Evolutionary conservation across 2,329 filamentous ascomycete genomes (phyloP), one percentile per base, ranked within the genome.

Genomic region (Pseudomassariella vexata): DNA sequence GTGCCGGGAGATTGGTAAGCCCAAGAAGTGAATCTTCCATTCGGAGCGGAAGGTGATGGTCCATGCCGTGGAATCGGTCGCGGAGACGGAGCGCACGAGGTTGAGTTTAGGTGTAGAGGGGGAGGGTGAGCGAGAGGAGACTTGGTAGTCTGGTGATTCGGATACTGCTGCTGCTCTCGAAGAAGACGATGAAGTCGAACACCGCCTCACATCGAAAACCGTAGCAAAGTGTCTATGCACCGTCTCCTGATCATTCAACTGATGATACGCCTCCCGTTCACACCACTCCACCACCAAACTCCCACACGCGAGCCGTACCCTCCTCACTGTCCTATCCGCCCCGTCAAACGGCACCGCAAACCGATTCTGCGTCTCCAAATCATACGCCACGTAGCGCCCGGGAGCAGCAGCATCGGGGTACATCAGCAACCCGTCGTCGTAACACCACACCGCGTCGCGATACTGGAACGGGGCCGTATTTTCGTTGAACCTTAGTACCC

Each of bases 221-320:
- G 73, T 76, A 5, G 72, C 74, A 47, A 73, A 79, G 51, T 80
- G 76, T 5, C 68, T 63, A 50, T 73, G 66, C 2, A 73, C 67
- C 2, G 58, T 56, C 39, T 71, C 68, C 28, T 56, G 55, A 35
- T 68, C 63, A 47, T 73, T 70, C 15, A 71, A 50, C 48, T 66
- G 63, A 47, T 73, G 66, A 39, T 65, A 72, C 1, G 68, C 56
- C 18, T 65, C 57, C 3, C 58, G 50, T 45, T 77, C 71, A 30
- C 72, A 74, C 76, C 76, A 81, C 48, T 81, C 76, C n/a, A 82
- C 55, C 12, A 80, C 46, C n/a, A 82, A 55, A n/a, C 78, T 57
- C 2, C 60, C 58, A 20, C 68, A 56, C 19, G 66, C 63, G 4
- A 81, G 55, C 10, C 76, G 65, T 4, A 77, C 50, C 9, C 76